phyloP scores from a whole-genome alignment of 306 rosid genomes.

The barrel medic (Medicago truncatula) region MtrunA17r5.0-ANR NC_053044.1:50636001-50636500 shows the following conservation, averaged over 20 bases:
- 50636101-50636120: neutral
- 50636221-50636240: neutral
- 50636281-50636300: neutral
- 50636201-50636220: neutral
- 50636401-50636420: too few species aligned
- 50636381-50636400: too few species aligned
- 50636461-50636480: too few species aligned
- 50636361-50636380: too few species aligned
- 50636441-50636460: too few species aligned
- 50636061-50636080: neutral
- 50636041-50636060: neutral
- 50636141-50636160: neutral
- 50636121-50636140: neutral
- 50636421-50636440: too few species aligned
- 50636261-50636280: too few species aligned
- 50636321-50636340: too few species aligned
- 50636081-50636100: neutral
- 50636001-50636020: neutral
- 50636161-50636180: neutral
- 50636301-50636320: too few species aligned
- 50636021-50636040: neutral
- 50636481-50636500: too few species aligned
- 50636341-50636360: too few species aligned
- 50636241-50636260: neutral
- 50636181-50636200: neutral